phyloP scores from a whole-genome alignment of 768 basidiomycete genomes.

The Mycena maculata region DNA sequence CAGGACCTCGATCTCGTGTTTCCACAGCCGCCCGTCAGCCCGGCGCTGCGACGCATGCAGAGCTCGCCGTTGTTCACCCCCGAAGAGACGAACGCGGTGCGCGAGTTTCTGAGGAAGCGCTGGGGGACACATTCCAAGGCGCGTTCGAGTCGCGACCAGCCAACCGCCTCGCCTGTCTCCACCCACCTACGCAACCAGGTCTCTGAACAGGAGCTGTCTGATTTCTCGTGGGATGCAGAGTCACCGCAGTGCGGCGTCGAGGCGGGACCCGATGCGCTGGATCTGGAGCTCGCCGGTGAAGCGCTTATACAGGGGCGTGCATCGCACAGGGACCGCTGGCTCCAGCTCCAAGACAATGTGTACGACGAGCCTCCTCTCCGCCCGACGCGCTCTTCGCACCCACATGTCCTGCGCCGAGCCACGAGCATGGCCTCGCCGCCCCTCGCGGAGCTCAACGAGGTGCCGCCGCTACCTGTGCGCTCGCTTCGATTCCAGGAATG shows the following conservation, averaged over 20 bases:
- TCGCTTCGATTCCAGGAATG: constrained; percentile 29
- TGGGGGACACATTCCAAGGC: constrained; percentile 31
- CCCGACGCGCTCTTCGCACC: constrained; percentile 3
- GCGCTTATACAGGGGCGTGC: constrained; percentile 17
- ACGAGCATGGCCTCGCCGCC: constrained; percentile 31
- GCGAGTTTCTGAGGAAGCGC: constrained; percentile 37
- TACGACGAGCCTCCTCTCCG: constrained; percentile 5
- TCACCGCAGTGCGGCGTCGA: constrained; percentile 24
- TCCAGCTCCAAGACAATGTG: constrained; percentile 12
- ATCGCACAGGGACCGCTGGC: constrained; percentile 16
- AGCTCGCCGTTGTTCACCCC: constrained; percentile 55
- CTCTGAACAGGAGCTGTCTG: constrained; percentile 8
- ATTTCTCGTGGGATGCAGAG: constrained; percentile 31
- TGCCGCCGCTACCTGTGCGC: constrained; percentile 11
- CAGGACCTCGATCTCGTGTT: constrained; percentile 47
- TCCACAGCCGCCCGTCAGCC: constrained; percentile 54
- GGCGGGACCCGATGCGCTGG: neutral
- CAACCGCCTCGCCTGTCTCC: neutral
- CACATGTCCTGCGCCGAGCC: constrained; percentile 27
- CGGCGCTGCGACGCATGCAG: constrained; percentile 55
- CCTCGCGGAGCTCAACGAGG: neutral
- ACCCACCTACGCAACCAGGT: neutral
- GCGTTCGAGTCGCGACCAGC: neutral
- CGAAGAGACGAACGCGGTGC: constrained; percentile 42
- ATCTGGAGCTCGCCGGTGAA: constrained; percentile 32